Conservation (phyloP, 257 asterid species). For the Marsdenia floribunda region DNA sequence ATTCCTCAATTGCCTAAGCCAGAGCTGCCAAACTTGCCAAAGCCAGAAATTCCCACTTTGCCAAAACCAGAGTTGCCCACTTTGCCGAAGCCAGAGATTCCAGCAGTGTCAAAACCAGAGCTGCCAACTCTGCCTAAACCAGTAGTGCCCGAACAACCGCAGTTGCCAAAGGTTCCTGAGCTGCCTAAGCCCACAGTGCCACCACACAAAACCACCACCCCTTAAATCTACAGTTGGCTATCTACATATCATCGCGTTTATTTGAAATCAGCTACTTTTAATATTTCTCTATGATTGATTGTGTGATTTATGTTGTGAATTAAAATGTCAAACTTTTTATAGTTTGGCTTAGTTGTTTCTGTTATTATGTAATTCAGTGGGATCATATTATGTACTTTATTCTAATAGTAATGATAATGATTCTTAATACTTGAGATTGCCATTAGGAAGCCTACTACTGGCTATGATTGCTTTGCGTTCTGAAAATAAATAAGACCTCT, state of each 20-base stretch:
- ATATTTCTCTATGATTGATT: neutral
- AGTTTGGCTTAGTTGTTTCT: neutral
- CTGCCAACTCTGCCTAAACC: slow-evolving; percentile 21
- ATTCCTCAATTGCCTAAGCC: slow-evolving; percentile 13
- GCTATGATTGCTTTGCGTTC: neutral
- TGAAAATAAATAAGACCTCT: neutral
- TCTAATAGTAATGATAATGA: neutral
- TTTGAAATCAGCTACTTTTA: neutral
- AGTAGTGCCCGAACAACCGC: slow-evolving; percentile 4
- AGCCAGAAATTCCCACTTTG: slow-evolving; percentile 20
- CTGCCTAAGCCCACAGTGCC: neutral
- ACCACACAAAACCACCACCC: neutral
- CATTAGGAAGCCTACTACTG: neutral
- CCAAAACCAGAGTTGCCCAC: slow-evolving; percentile 27
- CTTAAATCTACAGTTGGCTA: slow-evolving; percentile 1
- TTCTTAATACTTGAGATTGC: neutral
- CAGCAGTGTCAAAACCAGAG: slow-evolving; percentile 1
- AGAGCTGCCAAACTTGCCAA: slow-evolving; percentile 17
- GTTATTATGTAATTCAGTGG: neutral
- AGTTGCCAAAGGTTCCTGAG: slow-evolving; percentile 6
- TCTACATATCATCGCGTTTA: neutral
- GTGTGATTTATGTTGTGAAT: slow-evolving; percentile 3
- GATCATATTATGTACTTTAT: neutral
- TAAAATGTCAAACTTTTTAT: neutral
- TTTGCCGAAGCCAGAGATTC: slow-evolving; percentile 24